Conservation (phyloP, 352 stramenopile genomes). For the Pythium coloratum region DNA sequence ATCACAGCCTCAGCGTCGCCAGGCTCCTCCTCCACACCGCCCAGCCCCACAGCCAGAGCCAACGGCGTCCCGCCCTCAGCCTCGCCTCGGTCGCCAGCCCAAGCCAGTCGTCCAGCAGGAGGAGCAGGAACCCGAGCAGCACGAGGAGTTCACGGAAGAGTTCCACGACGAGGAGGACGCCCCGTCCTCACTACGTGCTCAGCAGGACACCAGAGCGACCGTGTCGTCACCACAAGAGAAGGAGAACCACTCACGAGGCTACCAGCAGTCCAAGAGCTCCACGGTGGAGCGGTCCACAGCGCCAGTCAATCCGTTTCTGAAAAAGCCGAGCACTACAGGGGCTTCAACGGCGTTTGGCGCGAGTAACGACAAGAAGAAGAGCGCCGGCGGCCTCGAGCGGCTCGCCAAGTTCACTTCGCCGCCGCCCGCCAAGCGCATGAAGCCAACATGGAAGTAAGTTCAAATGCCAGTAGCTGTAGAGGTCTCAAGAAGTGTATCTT, state of each 20-base stretch:
- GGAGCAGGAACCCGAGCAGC: background rate
- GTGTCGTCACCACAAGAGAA: background rate
- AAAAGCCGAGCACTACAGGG: slow-evolving; percentile 39
- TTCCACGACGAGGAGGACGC: background rate
- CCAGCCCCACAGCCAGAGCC: slow-evolving; percentile 12
- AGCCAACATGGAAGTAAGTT: slow-evolving; percentile 26
- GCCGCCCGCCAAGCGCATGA: slow-evolving; percentile 24
- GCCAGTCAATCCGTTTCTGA: slow-evolving; percentile 72
- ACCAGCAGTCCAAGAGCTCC: slow-evolving; percentile 5
- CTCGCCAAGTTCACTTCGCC: slow-evolving; percentile 58
- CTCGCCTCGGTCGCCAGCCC: slow-evolving; percentile 21
- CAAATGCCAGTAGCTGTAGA: background rate
- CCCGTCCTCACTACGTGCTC: slow-evolving; percentile 20
- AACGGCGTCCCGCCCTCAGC: slow-evolving; percentile 23
- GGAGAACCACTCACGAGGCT: slow-evolving; percentile 9
- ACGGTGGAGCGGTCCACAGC: slow-evolving; percentile 47
- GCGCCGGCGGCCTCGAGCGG: slow-evolving; percentile 42
- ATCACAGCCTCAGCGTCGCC: background rate
- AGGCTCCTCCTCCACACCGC: background rate
- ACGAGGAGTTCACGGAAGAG: slow-evolving; percentile 13
- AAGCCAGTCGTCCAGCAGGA: slow-evolving; percentile 11
- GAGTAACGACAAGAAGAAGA: slow-evolving; percentile 36
- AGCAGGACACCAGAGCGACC: background rate
- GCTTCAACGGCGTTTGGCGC: background rate
- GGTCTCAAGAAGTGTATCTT: background rate